Evolutionary conservation across 441 rosid species (phyloP).

Genomic region (Manihot esculenta): DNA sequence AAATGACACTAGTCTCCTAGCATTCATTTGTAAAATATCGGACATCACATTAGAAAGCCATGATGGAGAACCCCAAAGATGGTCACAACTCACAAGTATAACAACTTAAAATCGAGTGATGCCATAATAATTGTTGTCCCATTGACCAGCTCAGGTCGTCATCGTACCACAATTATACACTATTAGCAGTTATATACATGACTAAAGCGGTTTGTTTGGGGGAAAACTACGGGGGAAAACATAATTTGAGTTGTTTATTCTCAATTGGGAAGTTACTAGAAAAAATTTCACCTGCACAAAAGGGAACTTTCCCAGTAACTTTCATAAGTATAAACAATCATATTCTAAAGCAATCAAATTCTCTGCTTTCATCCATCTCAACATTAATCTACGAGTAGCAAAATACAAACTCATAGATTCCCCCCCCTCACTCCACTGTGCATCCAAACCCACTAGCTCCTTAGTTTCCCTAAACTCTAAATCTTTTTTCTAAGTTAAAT

Average conservation of each 20-base stretch:
- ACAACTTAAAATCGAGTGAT: too few species aligned
- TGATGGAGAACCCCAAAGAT: too few species aligned
- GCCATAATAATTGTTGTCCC: too few species aligned
- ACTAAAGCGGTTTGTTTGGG: background rate
- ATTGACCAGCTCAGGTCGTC: too few species aligned
- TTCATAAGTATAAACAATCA: background rate
- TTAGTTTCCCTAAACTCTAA: background rate
- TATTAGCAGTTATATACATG: background rate
- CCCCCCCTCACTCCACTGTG: background rate
- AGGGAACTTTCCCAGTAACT: background rate
- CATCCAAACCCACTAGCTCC: background rate
- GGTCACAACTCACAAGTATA: too few species aligned
- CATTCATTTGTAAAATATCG: too few species aligned
- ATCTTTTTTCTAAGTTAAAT: background rate
- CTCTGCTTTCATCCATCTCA: constrained; percentile 6
- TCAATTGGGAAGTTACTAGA: too few species aligned
- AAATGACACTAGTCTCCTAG: too few species aligned
- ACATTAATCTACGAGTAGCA: background rate
- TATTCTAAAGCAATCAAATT: background rate
- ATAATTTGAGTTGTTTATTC: background rate
- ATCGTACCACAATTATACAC: too few species aligned
- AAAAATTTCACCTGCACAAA: too few species aligned
- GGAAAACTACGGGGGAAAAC: too few species aligned
- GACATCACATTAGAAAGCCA: too few species aligned
- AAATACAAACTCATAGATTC: background rate